These are phyloP conservation scores for Pezicula radicicola DNA, from an alignment of 2,329 filamentous ascomycete genomes.

Conservation along the genomic window DNA sequence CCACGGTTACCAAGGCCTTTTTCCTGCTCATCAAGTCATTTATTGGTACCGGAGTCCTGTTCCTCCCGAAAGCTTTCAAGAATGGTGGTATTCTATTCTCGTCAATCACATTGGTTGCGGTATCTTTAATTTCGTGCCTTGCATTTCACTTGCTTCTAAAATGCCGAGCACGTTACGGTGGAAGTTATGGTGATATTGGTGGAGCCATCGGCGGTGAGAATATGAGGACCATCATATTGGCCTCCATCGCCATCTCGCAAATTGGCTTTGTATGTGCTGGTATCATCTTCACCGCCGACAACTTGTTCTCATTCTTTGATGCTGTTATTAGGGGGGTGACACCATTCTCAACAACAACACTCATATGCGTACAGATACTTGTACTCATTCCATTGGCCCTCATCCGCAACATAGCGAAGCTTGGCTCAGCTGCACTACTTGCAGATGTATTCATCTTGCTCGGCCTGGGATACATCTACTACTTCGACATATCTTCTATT, in stretches of 20 bases:
- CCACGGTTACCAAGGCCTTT: constrained; percentile 76
- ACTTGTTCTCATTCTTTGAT: constrained; percentile 86
- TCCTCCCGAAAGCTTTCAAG: constrained; percentile 84
- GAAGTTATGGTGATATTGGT: constrained; percentile 94
- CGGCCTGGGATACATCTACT: constrained; percentile 88
- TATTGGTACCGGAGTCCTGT: constrained; percentile 90
- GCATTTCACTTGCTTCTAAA: constrained; percentile 76
- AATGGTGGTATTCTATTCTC: constrained; percentile 97
- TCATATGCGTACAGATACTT: constrained; percentile 89
- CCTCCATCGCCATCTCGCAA: constrained; percentile 89
- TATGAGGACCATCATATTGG: constrained; percentile 82
- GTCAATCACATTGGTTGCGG: constrained; percentile 75
- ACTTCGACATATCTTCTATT: constrained; percentile 85
- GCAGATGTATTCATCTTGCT: constrained; percentile 91
- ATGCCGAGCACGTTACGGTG: constrained; percentile 55
- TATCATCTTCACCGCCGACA: constrained; percentile 92
- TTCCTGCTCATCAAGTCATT: constrained; percentile 91
- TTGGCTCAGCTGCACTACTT: constrained; percentile 86
- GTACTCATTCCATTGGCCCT: constrained; percentile 91
- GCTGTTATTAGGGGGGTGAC: constrained; percentile 84
- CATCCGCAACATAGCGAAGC: constrained; percentile 92
- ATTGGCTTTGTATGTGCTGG: constrained; percentile 91
- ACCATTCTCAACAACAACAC: constrained; percentile 77
- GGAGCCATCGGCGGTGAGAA: constrained; percentile 83
- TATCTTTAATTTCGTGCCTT: constrained; percentile 97